Base-by-base conservation (phyloP, 192 early-diverging fungal genomes). In the Entomortierella parvispora region DNA sequence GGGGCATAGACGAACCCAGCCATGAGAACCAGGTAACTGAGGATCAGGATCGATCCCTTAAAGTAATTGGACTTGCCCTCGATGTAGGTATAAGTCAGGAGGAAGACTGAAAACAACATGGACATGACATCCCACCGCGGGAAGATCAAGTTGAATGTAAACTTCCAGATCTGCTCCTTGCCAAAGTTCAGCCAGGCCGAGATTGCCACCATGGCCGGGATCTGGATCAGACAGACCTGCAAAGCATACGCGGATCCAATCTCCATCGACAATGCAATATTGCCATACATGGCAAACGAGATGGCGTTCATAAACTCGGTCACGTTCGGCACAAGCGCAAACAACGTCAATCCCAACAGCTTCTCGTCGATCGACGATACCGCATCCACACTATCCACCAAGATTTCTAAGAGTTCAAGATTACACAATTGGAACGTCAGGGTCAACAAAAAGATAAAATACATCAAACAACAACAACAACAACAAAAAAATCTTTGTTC, bases 11-110 rank as follows among this genome's bases (percentile, higher is more conserved):
- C 87, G 77, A 94, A 96, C 17, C 89, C 91, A 15, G 86, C 87
- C 70, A 96, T 85, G 61, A 97, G 83, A 7, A 97, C 90, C 31
- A 81, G 78, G 76, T 99, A 99, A 43, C 90, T 91, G 12, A 97
- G 76, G 58, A 96, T 86, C 56, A 99, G 82, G 58, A 99, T 95
- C 15, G 75, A 80, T 18, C 96, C 97, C 82, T 99, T 97, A 71
- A 99, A 99, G 83, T 99, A 97, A 78, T 99, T 97, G 50, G 88
- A 83, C 79, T 93, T 97, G 67, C 96, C 96, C 83, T 99, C 97
- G 59, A 93, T 91, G 80, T 96, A 97, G 31, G 96, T 91, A 69
- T 97, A 97, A 8, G 94, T 95, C 63, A 96, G 84, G 54, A 93
- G 72, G 72, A 92, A 90, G 45, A 93, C 89, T 43, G 81, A 83